These are phyloP conservation scores for Blakeslea trispora DNA, from an alignment of 371 early-diverging fungal species.

Conservation along the genomic window DNA sequence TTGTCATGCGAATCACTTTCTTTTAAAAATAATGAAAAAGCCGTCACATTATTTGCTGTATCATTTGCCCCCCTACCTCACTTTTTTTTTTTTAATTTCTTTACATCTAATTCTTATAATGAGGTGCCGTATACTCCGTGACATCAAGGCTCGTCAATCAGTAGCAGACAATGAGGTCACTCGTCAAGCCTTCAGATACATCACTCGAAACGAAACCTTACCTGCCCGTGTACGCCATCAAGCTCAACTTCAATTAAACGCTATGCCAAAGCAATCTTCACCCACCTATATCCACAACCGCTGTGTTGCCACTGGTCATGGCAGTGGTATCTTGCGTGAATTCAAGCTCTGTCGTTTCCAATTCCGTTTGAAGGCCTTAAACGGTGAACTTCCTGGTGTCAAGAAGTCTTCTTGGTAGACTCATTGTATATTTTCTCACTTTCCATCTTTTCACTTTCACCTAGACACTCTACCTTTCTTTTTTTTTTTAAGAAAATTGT, in stretches of 20 bases:
- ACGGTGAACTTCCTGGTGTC: conserved; percentile 84
- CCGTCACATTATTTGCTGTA: too few species aligned
- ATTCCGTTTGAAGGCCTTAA: conserved; percentile 82
- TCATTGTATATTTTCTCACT: neutral
- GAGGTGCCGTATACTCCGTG: conserved; percentile 70
- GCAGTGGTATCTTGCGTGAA: conserved; percentile 79
- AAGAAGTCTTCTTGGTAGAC: conserved; percentile 81
- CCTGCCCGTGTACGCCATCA: conserved; percentile 80
- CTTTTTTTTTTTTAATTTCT: neutral
- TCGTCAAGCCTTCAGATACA: conserved; percentile 78
- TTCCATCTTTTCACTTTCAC: too few species aligned
- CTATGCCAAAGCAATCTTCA: conserved; percentile 72
- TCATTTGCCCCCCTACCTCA: neutral
- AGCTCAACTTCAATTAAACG: conserved; percentile 79
- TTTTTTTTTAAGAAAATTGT: too few species aligned
- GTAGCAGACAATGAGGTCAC: conserved; percentile 73
- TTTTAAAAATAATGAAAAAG: too few species aligned
- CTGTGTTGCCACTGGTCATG: conserved; percentile 83
- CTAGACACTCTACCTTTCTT: too few species aligned
- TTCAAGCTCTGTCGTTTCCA: conserved; percentile 81
- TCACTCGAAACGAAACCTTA: conserved; percentile 78
- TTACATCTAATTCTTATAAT: conserved; percentile 18
- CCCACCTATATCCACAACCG: conserved; percentile 74
- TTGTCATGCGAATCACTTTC: too few species aligned
- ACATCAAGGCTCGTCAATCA: conserved; percentile 72